Conservation (phyloP, 148 eudicot genomes). For the Agrostemma githago region DNA sequence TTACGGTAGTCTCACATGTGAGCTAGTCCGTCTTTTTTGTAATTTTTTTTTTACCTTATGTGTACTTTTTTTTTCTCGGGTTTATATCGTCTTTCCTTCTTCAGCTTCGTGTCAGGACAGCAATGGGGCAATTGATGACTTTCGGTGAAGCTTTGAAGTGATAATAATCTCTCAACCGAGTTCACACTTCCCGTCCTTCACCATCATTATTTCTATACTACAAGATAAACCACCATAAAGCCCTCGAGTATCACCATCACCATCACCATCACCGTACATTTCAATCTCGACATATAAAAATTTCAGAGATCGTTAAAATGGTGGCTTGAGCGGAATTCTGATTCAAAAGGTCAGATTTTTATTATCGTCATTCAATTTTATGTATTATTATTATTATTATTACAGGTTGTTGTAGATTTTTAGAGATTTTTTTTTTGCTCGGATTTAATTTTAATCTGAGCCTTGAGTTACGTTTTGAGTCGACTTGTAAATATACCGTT, state of each 20-base stretch:
- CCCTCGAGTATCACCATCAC: not conserved
- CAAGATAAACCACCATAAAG: not conserved
- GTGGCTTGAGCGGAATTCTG: slow-evolving; percentile 1
- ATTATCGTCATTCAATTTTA: not conserved
- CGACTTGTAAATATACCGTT: not conserved
- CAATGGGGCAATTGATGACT: slow-evolving; percentile 45
- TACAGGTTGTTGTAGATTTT: not conserved
- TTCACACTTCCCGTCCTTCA: slow-evolving; percentile 6
- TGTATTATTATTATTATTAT: slow-evolving; percentile 17
- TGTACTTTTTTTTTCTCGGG: not conserved
- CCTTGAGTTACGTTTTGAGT: not conserved
- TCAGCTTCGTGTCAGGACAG: slow-evolving; percentile 81
- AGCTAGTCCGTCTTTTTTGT: not conserved
- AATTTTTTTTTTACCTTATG: not conserved
- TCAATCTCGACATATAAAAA: not conserved
- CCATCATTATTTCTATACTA: slow-evolving; percentile 14
- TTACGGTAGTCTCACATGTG: not conserved
- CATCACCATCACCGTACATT: not conserved
- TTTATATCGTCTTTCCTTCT: slow-evolving; percentile 8
- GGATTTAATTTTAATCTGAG: not conserved
- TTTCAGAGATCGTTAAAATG: not conserved
- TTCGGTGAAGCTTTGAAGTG: slow-evolving; percentile 30
- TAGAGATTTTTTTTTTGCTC: not conserved
- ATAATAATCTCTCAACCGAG: not conserved
- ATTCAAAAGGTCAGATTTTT: slow-evolving; percentile 4